These are phyloP conservation scores for Penicillium vulpinum DNA, from an alignment of 2,329 filamentous ascomycete species.

Conservation along the genomic window DNA sequence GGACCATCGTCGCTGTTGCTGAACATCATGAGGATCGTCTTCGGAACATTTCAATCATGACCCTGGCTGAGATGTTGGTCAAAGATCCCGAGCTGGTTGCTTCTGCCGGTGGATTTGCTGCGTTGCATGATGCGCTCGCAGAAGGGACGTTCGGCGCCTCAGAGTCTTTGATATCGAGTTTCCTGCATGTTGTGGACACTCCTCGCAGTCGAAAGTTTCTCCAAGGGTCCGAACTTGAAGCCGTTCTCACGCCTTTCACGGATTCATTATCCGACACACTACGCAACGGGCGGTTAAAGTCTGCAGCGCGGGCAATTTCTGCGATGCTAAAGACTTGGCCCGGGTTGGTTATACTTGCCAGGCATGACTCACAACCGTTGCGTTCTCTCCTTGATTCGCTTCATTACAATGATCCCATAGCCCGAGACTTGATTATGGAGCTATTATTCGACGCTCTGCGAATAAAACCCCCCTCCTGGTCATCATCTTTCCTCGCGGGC, in stretches of 20 bases:
- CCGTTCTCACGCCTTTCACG: constrained; percentile 88
- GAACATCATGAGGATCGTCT: constrained; percentile 83
- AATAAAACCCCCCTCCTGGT: constrained; percentile 94
- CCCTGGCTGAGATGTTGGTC: constrained; percentile 85
- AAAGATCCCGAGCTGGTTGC: constrained; percentile 79
- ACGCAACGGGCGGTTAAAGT: constrained; percentile 69
- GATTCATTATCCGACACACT: constrained; percentile 64
- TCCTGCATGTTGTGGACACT: constrained; percentile 84
- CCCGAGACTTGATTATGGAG: constrained; percentile 79
- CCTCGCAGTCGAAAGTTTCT: constrained; percentile 78
- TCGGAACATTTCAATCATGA: constrained; percentile 87
- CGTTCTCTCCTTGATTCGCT: constrained; percentile 72
- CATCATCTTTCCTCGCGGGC: constrained; percentile 90
- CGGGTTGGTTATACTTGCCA: constrained; percentile 81
- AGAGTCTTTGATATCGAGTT: constrained; percentile 82
- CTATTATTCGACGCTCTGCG: constrained; percentile 79
- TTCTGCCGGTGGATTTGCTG: constrained; percentile 77
- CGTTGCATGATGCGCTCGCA: constrained; percentile 86
- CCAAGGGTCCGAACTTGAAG: constrained; percentile 84
- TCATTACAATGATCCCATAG: constrained; percentile 57
- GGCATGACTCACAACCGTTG: constrained; percentile 83
- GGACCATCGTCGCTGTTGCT: constrained; percentile 87
- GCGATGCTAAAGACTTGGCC: constrained; percentile 91
- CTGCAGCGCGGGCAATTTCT: constrained; percentile 90
- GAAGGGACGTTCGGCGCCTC: constrained; percentile 92